Evolutionary conservation across 169 alveolate species (phyloP), one percentile per base, ranked within the genome.

Genomic region (Condylostoma magnum): DNA sequence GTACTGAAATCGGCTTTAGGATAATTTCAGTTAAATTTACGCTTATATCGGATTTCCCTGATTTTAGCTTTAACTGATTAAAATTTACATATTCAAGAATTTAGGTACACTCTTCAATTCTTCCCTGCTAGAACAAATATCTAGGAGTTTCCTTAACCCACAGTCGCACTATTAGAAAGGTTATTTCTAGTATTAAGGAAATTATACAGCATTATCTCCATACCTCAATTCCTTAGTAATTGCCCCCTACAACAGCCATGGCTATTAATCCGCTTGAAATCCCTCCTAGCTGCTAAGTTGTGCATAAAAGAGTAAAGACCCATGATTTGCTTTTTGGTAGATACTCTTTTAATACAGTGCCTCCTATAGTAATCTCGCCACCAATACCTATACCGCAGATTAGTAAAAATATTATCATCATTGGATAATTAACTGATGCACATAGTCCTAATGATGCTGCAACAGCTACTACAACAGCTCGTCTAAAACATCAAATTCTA

Each of bases 291-390:
- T 31, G 38, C 51, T n/a, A 57, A 33, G 20, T 34, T 34, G 52
- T 52, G 20, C 53, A n/a, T 8, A 57, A 36, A 15, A 30, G 31
- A 57, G 69, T 37, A 15, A 57, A 33, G 8, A 15, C 18, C 53
- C 52, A 57, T 18, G 30, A 15, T 27, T 57, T 57, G 33, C 18
- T 18, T n/a, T 47, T 47, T 8, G 69, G 69, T 8, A 47, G 37
- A 33, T 34, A 57, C 28, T 57, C 69, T 20, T 34, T 33, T 8
- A 33, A 57, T 20, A 57, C 69, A 20, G 69, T 57, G 10, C 69
- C 69, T 28, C 51, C 69, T 2, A 57, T 20, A 30, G 69, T 18
- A 27, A 57, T 20, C 3, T 57, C 69, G 20, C 69, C 69, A n/a
- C 69, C 69, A 2, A 36, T 33, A 20, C 69, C 69, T 1, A 57